Percentiles rank a stretch among this genome's conserved stretches.
These are phyloP conservation scores for Rubia peregrina DNA, from an alignment of 305 asterid genomes.

Conservation along the genomic window DNA sequence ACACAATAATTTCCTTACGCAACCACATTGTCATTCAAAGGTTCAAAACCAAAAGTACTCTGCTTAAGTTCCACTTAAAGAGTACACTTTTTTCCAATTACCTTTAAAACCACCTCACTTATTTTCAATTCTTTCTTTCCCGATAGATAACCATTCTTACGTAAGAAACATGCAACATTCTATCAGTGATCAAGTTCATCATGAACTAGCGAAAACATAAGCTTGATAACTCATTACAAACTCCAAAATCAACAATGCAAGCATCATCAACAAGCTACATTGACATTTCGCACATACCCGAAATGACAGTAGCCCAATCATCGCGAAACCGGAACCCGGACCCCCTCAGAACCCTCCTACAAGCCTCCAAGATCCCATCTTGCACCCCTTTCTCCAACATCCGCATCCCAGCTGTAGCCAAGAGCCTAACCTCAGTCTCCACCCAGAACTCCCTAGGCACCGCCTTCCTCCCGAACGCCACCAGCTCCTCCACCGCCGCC, in stretches of 20 bases:
- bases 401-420: constrained; percentile 98
- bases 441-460: constrained; percentile 67
- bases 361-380: constrained; percentile 60
- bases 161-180: too few relatives aligned
- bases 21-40: constrained; percentile 1
- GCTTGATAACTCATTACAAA: not conserved
- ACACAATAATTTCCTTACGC: not conserved
- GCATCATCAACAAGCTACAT: constrained; percentile 5
- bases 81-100: too few relatives aligned
- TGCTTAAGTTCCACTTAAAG: not conserved
- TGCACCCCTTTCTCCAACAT: constrained; percentile 54
- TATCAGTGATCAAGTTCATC: too few relatives aligned
- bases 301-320: constrained; percentile 81
- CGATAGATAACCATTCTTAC: too few relatives aligned
- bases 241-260: not conserved
- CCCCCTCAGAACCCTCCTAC: constrained; percentile 49
- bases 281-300: constrained; percentile 37
- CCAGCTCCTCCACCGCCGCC: constrained; percentile 44
- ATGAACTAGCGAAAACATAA: not conserved
- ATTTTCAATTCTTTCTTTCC: too few relatives aligned
- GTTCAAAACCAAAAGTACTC: not conserved
- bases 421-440: constrained; percentile 56
- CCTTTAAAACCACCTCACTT: too few relatives aligned
- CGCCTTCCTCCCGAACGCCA: constrained; percentile 67
- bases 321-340: constrained; percentile 72